Evolutionary conservation across 257 asterid species (phyloP), one percentile per base, ranked within the genome.

Genomic region (Solanum clarkiae): DNA sequence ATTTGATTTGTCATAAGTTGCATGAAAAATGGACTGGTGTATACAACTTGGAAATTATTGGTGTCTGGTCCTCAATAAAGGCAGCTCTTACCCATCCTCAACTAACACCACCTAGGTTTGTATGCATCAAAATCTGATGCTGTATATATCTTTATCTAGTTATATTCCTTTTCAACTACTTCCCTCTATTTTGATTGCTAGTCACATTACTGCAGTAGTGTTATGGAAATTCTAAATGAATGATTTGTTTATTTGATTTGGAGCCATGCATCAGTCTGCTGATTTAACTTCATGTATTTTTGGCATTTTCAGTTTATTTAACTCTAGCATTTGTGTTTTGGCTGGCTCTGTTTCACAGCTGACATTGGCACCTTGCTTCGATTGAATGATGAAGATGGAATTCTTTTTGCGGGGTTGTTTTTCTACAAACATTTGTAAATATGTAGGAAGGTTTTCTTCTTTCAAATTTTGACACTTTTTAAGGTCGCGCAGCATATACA

Each of bases 1-100:
- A 54, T 97, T 97, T 80, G 99, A 97, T 91, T 88, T 97, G 91
- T 97, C 99, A 13, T 97, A 92, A 91, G 87, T 66, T 86, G 53
- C 36, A 75, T 74, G 74, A 86, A 85, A 82, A 54, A 86, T 74
- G 81, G 86, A 86, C 72, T 57, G 80, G 72, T 86, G 88, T 80
- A 87, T 81, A 86, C 82, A 15, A 79, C 83, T 79, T 9, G 62
- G 49, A 53, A 51, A 53, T 79, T 53, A 18, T 79, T 79, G 65
- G 49, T 53, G 66, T 54, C 65, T 53, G 83, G 66, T 79, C 49
- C 83, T 79, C 42, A 51, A 66, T 85, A 60, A 44, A 24, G 68
- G 45, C 40, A 24, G 62, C 15, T 66, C 71, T 83, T 62, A 47
- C 26, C 45, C 82, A 29, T 53, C 29, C 65, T 79, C 66, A 53